Conservation (phyloP, 768 basidiomycete species). For the Leccinellum luteum region DNA sequence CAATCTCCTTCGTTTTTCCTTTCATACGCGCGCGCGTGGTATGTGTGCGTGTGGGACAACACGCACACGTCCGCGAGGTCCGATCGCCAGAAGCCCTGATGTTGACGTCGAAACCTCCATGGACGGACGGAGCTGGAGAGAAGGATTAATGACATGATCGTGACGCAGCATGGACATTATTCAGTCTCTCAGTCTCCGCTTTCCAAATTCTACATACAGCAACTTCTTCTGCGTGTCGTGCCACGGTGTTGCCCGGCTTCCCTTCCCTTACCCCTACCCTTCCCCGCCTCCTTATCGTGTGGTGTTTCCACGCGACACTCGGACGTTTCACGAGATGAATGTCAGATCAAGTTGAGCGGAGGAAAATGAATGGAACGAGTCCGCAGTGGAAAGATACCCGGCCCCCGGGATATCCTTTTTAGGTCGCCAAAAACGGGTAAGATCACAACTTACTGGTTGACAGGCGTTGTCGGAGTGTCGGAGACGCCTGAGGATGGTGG, state of each 20-base stretch:
- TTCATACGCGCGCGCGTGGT: neutral
- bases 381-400: neutral
- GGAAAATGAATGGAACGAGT: neutral
- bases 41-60: neutral
- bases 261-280: neutral
- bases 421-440: neutral
- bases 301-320: slow-evolving; percentile 22
- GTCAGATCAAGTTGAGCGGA: neutral
- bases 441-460: no score
- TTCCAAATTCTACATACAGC: neutral
- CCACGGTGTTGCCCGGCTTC: neutral
- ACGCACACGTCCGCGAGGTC: slow-evolving; percentile 10
- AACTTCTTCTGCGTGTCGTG: neutral
- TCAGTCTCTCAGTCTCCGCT: neutral
- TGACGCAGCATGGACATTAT: neutral
- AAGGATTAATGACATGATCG: neutral
- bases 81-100: slow-evolving; percentile 10
- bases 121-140: slow-evolving; percentile 1
- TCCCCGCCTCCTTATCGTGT: no score
- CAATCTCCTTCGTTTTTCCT: neutral
- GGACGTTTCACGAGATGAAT: slow-evolving; percentile 21
- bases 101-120: neutral
- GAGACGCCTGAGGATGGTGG: no score
- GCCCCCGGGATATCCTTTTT: slow-evolving; percentile 17
- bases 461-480: no score